Evolutionary conservation across 2,329 filamentous ascomycete species (phyloP).

Genomic region (Colletotrichum salicis): DNA sequence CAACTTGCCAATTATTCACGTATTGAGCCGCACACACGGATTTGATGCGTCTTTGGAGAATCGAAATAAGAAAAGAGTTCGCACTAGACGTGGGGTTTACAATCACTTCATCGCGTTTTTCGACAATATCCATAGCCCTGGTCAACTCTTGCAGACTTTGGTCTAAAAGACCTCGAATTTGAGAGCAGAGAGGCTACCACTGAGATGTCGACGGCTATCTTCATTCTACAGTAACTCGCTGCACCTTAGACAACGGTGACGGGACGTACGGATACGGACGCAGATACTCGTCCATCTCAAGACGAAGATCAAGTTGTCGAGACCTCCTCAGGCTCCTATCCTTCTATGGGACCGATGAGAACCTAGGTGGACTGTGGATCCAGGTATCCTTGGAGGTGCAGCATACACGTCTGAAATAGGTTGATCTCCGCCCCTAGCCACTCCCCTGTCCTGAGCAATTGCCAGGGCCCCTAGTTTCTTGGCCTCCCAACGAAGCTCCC

Average conservation of each 20-base stretch:
- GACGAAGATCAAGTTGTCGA: not conserved
- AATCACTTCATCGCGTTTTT: not conserved
- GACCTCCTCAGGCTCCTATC: not conserved
- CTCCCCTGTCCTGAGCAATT: constrained; percentile 11
- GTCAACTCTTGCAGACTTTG: not conserved
- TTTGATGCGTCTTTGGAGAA: not conserved
- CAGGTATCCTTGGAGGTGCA: constrained; percentile 22
- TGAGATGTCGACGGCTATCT: not conserved
- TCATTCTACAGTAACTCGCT: not conserved
- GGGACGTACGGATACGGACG: not conserved
- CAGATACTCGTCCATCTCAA: not conserved
- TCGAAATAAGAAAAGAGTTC: not conserved
- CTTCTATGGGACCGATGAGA: not conserved
- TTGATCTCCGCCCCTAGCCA: constrained; percentile 29
- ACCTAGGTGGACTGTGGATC: constrained; percentile 3
- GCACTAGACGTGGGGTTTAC: not conserved
- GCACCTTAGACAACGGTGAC: not conserved
- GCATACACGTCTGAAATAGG: constrained; percentile 31
- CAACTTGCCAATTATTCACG: not conserved
- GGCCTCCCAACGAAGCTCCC: constrained; percentile 17
- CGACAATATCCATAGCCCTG: not conserved
- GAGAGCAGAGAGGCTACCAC: not conserved
- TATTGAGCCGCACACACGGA: not conserved
- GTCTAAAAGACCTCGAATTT: not conserved
- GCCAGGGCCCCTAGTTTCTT: not conserved